phyloP scores from a whole-genome alignment of 2,329 filamentous ascomycete species.

The Diplodia seriata region DNA sequence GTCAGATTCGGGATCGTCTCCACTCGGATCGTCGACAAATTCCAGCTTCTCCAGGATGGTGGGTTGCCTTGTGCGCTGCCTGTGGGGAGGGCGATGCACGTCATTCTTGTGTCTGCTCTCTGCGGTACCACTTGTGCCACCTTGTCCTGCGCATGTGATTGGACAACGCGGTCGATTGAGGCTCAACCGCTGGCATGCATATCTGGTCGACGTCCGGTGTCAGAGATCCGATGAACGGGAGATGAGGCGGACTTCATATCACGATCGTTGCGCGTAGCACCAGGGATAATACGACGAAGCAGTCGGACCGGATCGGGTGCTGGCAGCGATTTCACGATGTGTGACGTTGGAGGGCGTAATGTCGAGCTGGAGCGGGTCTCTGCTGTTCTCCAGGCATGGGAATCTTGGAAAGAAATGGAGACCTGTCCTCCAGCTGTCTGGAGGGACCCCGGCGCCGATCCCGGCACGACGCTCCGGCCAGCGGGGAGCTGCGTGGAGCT shows the following conservation, averaged over 20 bases:
- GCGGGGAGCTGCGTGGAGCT: constrained; percentile 24
- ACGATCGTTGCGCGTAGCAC: too few relatives aligned
- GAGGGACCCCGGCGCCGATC: constrained; percentile 16
- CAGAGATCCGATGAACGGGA: not conserved
- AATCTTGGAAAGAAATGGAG: constrained; percentile 19
- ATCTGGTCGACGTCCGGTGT: too few relatives aligned
- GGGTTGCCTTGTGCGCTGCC: not conserved
- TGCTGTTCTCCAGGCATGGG: constrained; percentile 13
- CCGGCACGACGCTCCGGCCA: constrained; percentile 19
- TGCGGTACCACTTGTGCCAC: not conserved
- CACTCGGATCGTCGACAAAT: not conserved
- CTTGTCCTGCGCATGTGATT: not conserved
- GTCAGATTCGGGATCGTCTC: not conserved
- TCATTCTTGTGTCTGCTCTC: not conserved
- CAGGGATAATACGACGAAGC: not conserved
- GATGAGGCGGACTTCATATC: not conserved
- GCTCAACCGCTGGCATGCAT: not conserved
- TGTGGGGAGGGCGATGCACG: constrained; percentile 20
- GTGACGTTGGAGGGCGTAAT: constrained; percentile 24
- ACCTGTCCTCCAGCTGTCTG: constrained; percentile 1
- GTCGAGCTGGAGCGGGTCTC: not conserved
- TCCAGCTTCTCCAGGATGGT: constrained; percentile 13
- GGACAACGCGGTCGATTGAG: not conserved
- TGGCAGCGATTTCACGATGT: constrained; percentile 13
- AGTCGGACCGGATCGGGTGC: not conserved